Conservation (phyloP, 208 protist species). For the Crithidia mellificae region DNA sequence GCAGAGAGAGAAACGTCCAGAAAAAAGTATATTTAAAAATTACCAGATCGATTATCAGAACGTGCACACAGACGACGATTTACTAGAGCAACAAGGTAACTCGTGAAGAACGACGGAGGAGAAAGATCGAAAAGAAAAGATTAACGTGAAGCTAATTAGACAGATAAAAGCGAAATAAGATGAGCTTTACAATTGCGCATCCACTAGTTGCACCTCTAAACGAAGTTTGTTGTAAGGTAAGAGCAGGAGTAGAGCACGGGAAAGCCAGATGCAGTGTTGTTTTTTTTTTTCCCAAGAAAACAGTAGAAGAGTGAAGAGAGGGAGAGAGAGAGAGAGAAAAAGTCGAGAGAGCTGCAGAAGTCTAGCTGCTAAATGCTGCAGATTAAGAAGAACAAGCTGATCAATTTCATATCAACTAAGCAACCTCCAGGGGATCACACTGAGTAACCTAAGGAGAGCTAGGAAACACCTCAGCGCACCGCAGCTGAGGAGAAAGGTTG, state of each 20-base stretch:
- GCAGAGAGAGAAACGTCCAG: background rate
- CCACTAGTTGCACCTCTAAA: background rate
- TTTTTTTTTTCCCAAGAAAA: no score
- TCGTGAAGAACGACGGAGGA: background rate
- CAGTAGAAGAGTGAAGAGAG: constrained; percentile 1
- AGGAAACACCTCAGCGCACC: no score
- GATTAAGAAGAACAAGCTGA: no score
- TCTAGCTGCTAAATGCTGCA: no score
- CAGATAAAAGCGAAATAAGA: background rate
- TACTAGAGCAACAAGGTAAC: background rate
- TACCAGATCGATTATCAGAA: background rate
- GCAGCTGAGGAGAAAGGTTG: no score
- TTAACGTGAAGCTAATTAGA: background rate
- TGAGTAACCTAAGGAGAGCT: no score
- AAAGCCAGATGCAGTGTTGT: no score
- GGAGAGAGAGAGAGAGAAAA: background rate
- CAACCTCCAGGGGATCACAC: no score
- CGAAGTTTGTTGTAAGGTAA: background rate
- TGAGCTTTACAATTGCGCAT: constrained; percentile 1
- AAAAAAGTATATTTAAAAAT: background rate
- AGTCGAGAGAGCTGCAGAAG: background rate
- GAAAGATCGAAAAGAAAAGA: background rate
- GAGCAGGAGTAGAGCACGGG: no score
- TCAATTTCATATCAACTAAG: no score
- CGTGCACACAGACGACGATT: background rate